A percentile compares a stretch with the other conserved stretches of the same genome.
Evolutionary conservation across 257 asterid genomes (phyloP).

Genomic region (Solanum clarkiae): DNA sequence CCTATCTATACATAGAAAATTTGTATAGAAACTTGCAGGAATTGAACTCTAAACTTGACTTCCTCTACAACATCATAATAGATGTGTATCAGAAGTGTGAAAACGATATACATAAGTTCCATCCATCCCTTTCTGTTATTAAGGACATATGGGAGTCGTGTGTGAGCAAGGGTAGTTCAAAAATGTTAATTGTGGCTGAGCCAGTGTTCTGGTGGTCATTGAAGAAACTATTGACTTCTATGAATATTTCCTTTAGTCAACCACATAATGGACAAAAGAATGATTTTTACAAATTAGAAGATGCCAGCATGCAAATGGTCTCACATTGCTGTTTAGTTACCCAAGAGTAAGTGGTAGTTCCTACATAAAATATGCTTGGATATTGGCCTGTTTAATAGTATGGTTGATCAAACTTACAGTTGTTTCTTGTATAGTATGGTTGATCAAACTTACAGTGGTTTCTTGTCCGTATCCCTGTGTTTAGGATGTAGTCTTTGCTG

Average conservation of each 20-base stretch:
- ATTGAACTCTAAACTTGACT: conserved; percentile 26
- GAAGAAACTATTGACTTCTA: conserved; percentile 33
- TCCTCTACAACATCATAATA: conserved; percentile 26
- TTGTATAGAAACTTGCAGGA: conserved; percentile 27
- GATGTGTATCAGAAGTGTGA: conserved; percentile 32
- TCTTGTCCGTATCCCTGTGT: neutral
- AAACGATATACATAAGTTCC: conserved; percentile 26
- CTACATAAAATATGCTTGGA: neutral
- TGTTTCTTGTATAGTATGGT: neutral
- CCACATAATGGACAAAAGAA: conserved; percentile 12
- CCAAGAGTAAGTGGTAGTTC: conserved; percentile 36
- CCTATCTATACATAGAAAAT: conserved; percentile 36
- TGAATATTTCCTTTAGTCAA: conserved; percentile 31
- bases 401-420: neutral
- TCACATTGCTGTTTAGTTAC: conserved; percentile 47
- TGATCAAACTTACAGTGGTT: neutral
- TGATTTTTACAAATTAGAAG: conserved; percentile 8
- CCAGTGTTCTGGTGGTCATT: conserved; percentile 44
- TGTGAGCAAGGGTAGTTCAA: conserved; percentile 10
- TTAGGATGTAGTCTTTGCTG: neutral
- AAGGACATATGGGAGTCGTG: conserved; percentile 25
- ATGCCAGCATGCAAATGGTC: conserved; percentile 6
- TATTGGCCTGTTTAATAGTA: neutral
- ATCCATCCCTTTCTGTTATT: conserved; percentile 46
- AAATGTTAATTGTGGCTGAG: conserved; percentile 44